These are phyloP conservation scores for Lenwebbia sp. DNA, from an alignment of 345 rosid species.

Conservation along the genomic window DNA sequence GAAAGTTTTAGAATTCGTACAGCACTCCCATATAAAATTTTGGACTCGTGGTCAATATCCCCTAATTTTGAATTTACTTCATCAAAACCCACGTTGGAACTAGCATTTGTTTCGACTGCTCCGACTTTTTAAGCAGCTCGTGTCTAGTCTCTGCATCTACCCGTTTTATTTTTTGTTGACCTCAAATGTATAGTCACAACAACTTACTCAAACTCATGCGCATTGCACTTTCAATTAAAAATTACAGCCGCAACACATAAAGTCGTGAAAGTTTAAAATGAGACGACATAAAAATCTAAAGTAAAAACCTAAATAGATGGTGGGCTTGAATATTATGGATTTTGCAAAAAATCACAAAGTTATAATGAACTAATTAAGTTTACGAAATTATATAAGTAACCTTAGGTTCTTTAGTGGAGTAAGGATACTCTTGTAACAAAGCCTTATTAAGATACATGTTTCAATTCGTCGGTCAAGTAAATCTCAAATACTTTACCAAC, in stretches of 20 bases:
- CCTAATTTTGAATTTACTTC: background rate
- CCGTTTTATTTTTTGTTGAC: background rate
- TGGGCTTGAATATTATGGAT: background rate
- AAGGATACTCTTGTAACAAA: background rate
- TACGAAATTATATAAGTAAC: accelerated
- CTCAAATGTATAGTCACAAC: background rate
- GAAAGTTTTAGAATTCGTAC: background rate
- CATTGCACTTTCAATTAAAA: background rate
- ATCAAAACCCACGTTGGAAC: background rate
- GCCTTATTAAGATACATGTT: background rate
- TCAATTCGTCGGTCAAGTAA: accelerated
- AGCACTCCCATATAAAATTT: background rate
- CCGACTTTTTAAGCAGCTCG: accelerated
- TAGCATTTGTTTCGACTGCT: accelerated
- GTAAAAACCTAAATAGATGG: background rate
- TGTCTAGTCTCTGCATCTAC: background rate
- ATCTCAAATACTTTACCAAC: background rate
- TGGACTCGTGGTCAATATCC: background rate
- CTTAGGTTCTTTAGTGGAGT: accelerated
- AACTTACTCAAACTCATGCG: background rate
- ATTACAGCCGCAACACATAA: background rate
- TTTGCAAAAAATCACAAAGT: accelerated
- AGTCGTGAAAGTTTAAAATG: accelerated
- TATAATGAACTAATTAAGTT: background rate
- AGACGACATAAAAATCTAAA: background rate